Base-by-base conservation (phyloP, 2,329 filamentous ascomycete species). In the Leptodontidium sp. region DNA sequence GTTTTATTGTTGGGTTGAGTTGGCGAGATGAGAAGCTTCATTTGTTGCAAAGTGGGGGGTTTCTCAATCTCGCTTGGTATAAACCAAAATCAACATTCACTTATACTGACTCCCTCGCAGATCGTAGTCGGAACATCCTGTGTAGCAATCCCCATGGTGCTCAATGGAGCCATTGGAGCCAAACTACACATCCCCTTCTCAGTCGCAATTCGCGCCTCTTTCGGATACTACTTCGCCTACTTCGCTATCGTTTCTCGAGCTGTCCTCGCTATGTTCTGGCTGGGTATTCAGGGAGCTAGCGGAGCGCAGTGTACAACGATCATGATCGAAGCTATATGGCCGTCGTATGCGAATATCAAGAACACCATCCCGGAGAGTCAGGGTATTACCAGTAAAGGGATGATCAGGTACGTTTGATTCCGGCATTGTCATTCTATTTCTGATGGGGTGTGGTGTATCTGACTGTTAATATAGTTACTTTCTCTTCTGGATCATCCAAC, bases 231-330 rank as follows among this genome's bases (percentile, higher is more conserved):
- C 67, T 76, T 84, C 43, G 80, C 81, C 77, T 79, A 79, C 47
- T 78, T 80, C 70, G 70, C 70, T 26, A 76, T 85, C 55, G 74
- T 83, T 7, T 80, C 81, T 38, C 80, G 83, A 38, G 75, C 79
- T 1, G 76, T 84, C 57, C 76, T 85, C n/a, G 83, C 82, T 29
- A 81, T 85, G 76, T 84, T 86, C 75, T 86, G 84, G 90, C 87
- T 91, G 64, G 88, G 88, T 0, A 90, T 91, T 57, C 88, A 91
- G 72, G 87, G 86, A 52, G 87, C 87, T 69, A 89, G 89, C 71
- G 89, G 89, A 0, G 88, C 85, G 0, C 85, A 86, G 53, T 80
- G 79, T 72, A 78, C 82, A 32, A 81, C 80, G 0, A 78, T 81
- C 67, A 83, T 85, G 74, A 76, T 85, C 29, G 77, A 75, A 2